Percentiles rank a stretch among this genome's conserved stretches.
These are phyloP conservation scores for Fusarium guadeloupense DNA, from an alignment of 2,329 filamentous ascomycete genomes.

Conservation along the genomic window DNA sequence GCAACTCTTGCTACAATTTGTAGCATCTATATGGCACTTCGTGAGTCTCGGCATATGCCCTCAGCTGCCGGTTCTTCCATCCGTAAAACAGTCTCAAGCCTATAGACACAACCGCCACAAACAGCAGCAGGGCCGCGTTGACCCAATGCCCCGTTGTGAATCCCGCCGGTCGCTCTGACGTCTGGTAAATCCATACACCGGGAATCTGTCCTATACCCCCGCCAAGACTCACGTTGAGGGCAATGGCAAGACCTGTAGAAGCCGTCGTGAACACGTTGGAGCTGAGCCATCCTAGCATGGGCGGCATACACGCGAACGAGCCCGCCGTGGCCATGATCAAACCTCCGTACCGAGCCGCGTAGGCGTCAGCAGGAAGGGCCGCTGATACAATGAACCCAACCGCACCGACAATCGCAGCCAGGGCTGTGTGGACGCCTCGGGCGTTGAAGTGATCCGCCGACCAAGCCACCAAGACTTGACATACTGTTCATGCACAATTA, in stretches of 20 bases:
- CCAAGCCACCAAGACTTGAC: slow-evolving; percentile 59
- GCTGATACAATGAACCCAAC: slow-evolving; percentile 69
- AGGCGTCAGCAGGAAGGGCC: slow-evolving; percentile 67
- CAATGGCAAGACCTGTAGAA: slow-evolving; percentile 73
- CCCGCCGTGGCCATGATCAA: slow-evolving; percentile 74
- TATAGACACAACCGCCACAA: slow-evolving; percentile 65
- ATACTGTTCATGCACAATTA: slow-evolving; percentile 42
- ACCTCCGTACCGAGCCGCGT: slow-evolving; percentile 71
- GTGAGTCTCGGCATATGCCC: slow-evolving; percentile 43
- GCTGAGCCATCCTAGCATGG: slow-evolving; percentile 75
- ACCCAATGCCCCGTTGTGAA: slow-evolving; percentile 78
- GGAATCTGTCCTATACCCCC: slow-evolving; percentile 76
- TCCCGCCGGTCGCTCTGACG: slow-evolving; percentile 65
- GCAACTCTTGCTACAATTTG: slow-evolving; percentile 47
- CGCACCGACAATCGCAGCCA: slow-evolving; percentile 55
- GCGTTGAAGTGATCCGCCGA: slow-evolving; percentile 71
- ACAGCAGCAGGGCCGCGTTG: slow-evolving; percentile 68
- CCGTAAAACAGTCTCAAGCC: slow-evolving; percentile 66
- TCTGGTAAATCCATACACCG: slow-evolving; percentile 78
- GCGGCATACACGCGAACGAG: slow-evolving; percentile 74
- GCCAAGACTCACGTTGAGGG: slow-evolving; percentile 72
- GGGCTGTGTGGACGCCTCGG: slow-evolving; percentile 56
- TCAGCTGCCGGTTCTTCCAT: slow-evolving; percentile 53
- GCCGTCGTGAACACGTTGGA: slow-evolving; percentile 73
- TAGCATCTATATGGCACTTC: slow-evolving; percentile 52